Percentiles rank a stretch among this genome's conserved stretches.
phyloP scores from a whole-genome alignment of 176 grass and related monocot genomes.

The Paspalum vaginatum region DNA sequence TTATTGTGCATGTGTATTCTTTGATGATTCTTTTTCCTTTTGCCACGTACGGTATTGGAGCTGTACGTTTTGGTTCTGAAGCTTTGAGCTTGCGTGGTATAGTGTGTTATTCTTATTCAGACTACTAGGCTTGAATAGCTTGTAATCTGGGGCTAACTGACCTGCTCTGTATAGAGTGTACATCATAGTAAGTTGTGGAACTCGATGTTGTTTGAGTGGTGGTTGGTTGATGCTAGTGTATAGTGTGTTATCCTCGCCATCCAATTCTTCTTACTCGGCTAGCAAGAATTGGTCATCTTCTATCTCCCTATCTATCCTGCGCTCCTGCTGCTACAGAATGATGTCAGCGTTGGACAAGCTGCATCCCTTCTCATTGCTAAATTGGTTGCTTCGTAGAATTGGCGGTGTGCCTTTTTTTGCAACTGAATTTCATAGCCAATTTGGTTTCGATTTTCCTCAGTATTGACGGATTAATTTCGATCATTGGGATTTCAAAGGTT shows the following conservation, averaged over 20 bases:
- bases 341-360: neutral
- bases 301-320: neutral
- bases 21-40: constrained; percentile 21
- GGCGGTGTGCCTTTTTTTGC: neutral
- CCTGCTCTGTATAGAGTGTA: constrained; percentile 41
- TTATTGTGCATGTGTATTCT: constrained; percentile 36
- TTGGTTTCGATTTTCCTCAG: neutral
- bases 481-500: neutral
- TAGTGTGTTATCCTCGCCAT: neutral
- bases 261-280: neutral
- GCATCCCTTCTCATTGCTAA: neutral
- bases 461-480: neutral
- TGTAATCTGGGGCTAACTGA: constrained; percentile 46
- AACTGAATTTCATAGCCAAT: neutral
- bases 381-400: neutral
- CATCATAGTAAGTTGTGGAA: constrained; percentile 25
- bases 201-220: constrained; percentile 3
- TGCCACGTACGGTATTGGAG: constrained; percentile 25
- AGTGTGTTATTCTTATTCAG: constrained; percentile 48
- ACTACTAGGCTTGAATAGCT: constrained; percentile 49
- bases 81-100: constrained; percentile 44
- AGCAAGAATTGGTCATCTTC: neutral
- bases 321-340: neutral
- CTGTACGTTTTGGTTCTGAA: constrained; percentile 42
- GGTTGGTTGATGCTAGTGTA: neutral